A percentile compares a stretch with the other conserved stretches of the same genome.
Conservation (phyloP, 257 asterid genomes). For the Rehmannia glutinosa region DNA sequence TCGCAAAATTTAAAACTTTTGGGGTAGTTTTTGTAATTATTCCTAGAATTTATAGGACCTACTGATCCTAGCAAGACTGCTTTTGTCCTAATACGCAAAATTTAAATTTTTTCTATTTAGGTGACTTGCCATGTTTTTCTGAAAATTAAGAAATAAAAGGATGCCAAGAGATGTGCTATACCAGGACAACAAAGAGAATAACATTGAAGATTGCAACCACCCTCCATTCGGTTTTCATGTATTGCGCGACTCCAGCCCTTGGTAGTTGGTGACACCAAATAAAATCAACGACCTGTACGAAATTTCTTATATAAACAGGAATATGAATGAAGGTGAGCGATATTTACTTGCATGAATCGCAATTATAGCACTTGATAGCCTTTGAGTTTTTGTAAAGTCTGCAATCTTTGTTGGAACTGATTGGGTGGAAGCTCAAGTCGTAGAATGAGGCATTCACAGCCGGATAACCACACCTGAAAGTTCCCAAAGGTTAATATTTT, state of each 20-base stretch:
- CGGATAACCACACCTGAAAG: slow-evolving; percentile 79
- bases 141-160: neutral
- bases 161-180: slow-evolving; percentile 21
- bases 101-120: too few species aligned
- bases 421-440: slow-evolving; percentile 75
- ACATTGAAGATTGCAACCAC: slow-evolving; percentile 81
- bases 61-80: too few species aligned
- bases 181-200: slow-evolving; percentile 71
- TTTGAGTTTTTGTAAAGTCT: slow-evolving; percentile 69
- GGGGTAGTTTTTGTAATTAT: too few species aligned
- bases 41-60: too few species aligned
- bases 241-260: slow-evolving; percentile 95
- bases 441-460: slow-evolving; percentile 73
- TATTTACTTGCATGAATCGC: slow-evolving; percentile 91
- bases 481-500: neutral
- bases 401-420: slow-evolving; percentile 69
- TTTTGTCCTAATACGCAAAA: too few species aligned
- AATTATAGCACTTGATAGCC: slow-evolving; percentile 63
- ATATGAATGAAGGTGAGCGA: neutral
- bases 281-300: neutral
- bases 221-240: slow-evolving; percentile 95
- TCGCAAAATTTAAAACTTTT: too few species aligned
- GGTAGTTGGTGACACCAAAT: slow-evolving; percentile 7
- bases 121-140: too few species aligned
- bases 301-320: neutral